These are phyloP conservation scores for Kodamaea derodonti DNA, from an alignment of 1,139 yeast genomes.

Conservation along the genomic window DNA sequence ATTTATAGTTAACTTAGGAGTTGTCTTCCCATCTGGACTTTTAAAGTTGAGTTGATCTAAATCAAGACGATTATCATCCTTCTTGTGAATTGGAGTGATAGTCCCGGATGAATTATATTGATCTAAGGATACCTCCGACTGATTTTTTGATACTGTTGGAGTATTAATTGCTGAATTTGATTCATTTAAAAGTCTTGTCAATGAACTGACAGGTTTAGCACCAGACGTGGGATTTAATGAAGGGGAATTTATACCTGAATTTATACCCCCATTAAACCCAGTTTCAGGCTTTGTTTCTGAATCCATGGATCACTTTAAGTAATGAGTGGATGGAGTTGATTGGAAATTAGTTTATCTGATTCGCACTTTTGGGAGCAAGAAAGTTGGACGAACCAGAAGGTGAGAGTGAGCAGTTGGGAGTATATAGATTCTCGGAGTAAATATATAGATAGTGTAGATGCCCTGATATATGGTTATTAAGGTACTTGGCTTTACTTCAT, in stretches of 20 bases:
- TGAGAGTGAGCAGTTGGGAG: too few relatives aligned
- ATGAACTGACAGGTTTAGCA: constrained; percentile 28
- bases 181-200: constrained; percentile 42
- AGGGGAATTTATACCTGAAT: constrained; percentile 4
- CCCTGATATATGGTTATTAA: too few relatives aligned
- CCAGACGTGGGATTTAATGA: constrained; percentile 2
- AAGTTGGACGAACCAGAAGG: too few relatives aligned
- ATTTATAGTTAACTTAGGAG: not conserved
- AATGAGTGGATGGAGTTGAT: not conserved
- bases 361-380: not conserved
- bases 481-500: too few relatives aligned
- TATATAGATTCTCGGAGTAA: too few relatives aligned
- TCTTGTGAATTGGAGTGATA: constrained; percentile 10
- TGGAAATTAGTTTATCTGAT: constrained; percentile 1
- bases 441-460: too few relatives aligned
- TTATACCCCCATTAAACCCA: constrained; percentile 1
- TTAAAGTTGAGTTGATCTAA: not conserved
- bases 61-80: not conserved
- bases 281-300: not conserved
- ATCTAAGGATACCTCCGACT: constrained; percentile 21
- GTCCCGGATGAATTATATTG: constrained; percentile 13
- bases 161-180: constrained; percentile 26
- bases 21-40: not conserved
- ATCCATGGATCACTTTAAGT: not conserved
- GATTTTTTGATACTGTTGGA: constrained; percentile 24